A percentile compares a stretch with the other conserved stretches of the same genome.
Conservation (phyloP, 257 asterid genomes). For the Solanum phureja region DNA sequence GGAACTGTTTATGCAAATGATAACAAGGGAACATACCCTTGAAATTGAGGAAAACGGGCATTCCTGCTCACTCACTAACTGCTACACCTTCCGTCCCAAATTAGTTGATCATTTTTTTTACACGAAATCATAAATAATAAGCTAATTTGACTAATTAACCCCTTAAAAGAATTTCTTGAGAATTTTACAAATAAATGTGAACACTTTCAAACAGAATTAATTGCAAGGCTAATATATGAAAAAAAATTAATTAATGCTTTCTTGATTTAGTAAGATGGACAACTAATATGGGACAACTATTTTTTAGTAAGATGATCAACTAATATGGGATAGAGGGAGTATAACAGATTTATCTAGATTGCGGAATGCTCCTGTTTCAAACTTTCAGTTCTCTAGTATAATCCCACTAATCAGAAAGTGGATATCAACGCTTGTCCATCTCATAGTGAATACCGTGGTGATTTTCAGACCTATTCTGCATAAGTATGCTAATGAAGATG, state of each 20-base stretch:
- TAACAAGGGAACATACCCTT: background rate
- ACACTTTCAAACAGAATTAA: no score
- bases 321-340: no score
- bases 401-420: background rate
- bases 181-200: no score
- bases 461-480: background rate
- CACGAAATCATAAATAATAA: no score
- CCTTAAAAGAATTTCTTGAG: no score
- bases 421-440: background rate
- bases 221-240: no score
- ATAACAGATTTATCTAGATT: background rate
- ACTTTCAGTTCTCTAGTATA: background rate
- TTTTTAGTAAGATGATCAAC: no score
- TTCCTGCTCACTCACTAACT: background rate
- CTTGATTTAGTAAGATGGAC: no score
- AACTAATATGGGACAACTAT: no score
- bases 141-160: no score
- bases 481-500: conserved; percentile 1
- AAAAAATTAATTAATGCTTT: no score
- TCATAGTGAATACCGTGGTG: background rate
- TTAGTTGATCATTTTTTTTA: no score
- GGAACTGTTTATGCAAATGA: background rate
- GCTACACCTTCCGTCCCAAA: background rate
- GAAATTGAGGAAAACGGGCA: background rate
- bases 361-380: background rate